Evolutionary conservation across 2,329 filamentous ascomycete species (phyloP), one percentile per base, ranked within the genome.

Genomic region (Fusarium tjaetaba): DNA sequence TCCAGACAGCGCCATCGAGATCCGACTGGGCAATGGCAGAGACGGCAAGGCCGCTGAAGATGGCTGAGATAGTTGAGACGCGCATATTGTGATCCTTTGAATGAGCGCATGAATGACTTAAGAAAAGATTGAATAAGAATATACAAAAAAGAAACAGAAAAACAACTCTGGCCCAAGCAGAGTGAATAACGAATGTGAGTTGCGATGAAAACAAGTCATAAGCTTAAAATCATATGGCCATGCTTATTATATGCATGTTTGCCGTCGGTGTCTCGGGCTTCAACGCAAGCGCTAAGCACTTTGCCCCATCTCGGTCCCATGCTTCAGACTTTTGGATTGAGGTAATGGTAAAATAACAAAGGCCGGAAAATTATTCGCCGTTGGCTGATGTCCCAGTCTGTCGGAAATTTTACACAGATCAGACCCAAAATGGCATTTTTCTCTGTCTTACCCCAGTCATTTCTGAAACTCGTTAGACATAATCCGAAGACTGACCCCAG

Each of bases 1-100:
- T 68, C 73, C 72, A 75, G 9, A 75, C 72, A 7, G 70, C 65
- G 22, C 24, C 51, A 16, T 75, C 72, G 14, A 75, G 66, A 46
- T 75, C 73, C 3, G 73, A 75, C 7, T 72, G 56, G 4, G 73
- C 72, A 7, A 41, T 36, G 9, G 46, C n/a, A 15, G 59, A 65
- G n/a, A 60, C 61, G 7, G 68, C 28, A 15, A 75, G 55, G 32
- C 72, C 61, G 28, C 52, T 56, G 7, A 70, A 24, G 18, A 71
- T 22, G 1, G 61, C 39, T 10, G 61, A 45, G 8, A 68, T 41
- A 7, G 48, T 49, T 20, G 63, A 68, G 15, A 71, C 22, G 32
- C 55, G 58, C 70, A 72, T 72, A 15, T 36, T 64, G 24, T 14
- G n/a, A 7, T 22, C 32, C 20, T 28, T 22, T 16, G 16, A 34